Evolutionary conservation across 1,284 basidiomycete species (phyloP).

Genomic region (Testicularia cyperi): DNA sequence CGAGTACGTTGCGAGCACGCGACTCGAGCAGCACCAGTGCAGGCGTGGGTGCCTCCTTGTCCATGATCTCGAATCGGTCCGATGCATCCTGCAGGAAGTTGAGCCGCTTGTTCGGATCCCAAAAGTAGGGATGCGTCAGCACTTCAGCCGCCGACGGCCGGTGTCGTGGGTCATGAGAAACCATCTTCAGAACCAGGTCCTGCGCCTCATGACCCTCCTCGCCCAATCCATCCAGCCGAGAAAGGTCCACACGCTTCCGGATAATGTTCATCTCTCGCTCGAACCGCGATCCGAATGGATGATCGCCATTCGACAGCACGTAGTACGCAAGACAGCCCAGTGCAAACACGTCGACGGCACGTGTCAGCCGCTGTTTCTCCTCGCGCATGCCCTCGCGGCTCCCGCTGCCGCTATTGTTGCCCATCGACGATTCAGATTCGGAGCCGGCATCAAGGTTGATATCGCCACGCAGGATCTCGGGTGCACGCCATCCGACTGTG

Average conservation of each 20-base stretch:
- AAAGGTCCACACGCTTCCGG: constrained; percentile 38
- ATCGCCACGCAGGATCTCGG: constrained; percentile 55
- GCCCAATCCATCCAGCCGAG: constrained; percentile 44
- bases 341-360: constrained; percentile 58
- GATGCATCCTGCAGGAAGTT: constrained; percentile 94
- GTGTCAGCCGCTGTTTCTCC: constrained; percentile 45
- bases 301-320: constrained; percentile 54
- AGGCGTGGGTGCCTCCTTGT: constrained; percentile 74
- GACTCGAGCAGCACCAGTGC: constrained; percentile 76
- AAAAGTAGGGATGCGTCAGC: constrained; percentile 93
- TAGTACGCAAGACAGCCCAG: constrained; percentile 58
- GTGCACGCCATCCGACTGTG: constrained; percentile 58
- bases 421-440: constrained; percentile 38
- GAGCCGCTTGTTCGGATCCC: constrained; percentile 81
- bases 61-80: constrained; percentile 95
- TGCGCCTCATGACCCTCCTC: constrained; percentile 58
- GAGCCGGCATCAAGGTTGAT: constrained; percentile 44
- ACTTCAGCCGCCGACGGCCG: constrained; percentile 86
- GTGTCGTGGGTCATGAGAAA: constrained; percentile 35
- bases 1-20: constrained; percentile 39
- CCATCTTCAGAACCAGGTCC: constrained; percentile 52
- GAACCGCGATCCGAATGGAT: constrained; percentile 56
- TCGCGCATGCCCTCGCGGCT: constrained; percentile 16
- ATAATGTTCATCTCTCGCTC: constrained; percentile 60
- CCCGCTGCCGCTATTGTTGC: constrained; percentile 15